Conservation (phyloP, 2,329 filamentous ascomycete genomes). For the Sarocladiaceae sp. region DNA sequence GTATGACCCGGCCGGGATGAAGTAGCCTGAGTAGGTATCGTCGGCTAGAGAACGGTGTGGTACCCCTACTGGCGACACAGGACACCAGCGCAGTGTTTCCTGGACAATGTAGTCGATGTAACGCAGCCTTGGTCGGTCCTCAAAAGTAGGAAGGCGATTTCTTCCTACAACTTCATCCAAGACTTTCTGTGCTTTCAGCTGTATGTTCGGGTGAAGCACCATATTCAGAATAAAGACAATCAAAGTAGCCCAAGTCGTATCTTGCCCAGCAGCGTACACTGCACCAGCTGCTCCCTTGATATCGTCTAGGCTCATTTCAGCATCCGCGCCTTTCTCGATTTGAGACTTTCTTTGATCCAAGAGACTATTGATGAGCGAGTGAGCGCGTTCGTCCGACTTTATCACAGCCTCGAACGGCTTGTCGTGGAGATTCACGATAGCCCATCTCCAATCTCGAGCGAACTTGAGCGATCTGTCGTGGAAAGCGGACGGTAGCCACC, state of each 20-base stretch:
- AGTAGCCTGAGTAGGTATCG: conserved; percentile 50
- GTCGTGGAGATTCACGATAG: conserved; percentile 35
- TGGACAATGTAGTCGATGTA: conserved; percentile 41
- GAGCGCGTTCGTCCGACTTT: conserved; percentile 16
- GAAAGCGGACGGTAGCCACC: conserved; percentile 32
- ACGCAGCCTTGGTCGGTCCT: conserved; percentile 34
- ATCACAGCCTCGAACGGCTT: conserved; percentile 33
- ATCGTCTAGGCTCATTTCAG: conserved; percentile 33
- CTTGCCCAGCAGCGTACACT: conserved; percentile 40
- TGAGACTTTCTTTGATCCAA: conserved; percentile 19
- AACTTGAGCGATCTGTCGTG: conserved; percentile 24
- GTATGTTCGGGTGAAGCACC: conserved; percentile 34
- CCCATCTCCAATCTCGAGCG: conserved; percentile 22
- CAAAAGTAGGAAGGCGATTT: conserved; percentile 37
- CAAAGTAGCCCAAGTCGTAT: conserved; percentile 38
- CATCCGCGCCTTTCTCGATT: conserved; percentile 19
- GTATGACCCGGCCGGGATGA: conserved; percentile 47
- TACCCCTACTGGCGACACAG: conserved; percentile 42
- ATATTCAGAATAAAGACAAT: conserved; percentile 39
- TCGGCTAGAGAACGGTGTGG: conserved; percentile 49
- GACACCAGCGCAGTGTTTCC: conserved; percentile 38
- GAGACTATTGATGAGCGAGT: conserved; percentile 21
- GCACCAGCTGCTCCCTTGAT: conserved; percentile 44
- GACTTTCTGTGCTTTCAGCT: conserved; percentile 37
- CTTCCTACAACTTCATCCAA: conserved; percentile 41